Evolutionary conservation across 139 green algal genomes (phyloP).

Genomic region (Astrephomene gubernaculifera): DNA sequence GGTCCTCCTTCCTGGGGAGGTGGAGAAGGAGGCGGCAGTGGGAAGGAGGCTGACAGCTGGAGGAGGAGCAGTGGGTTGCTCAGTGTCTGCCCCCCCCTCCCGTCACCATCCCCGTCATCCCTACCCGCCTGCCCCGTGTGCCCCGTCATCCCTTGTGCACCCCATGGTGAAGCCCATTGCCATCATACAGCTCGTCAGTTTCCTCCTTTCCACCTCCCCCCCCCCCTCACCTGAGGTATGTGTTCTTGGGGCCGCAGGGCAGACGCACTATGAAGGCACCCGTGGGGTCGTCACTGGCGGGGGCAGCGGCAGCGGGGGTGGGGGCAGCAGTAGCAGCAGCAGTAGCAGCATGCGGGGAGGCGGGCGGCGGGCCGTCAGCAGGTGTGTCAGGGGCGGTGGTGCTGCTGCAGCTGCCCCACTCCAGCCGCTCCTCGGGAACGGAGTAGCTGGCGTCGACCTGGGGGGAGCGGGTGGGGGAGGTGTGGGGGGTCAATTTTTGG

Average conservation of each 20-base stretch:
- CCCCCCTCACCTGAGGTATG: slow-evolving; percentile 87
- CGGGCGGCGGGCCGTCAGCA: slow-evolving; percentile 69
- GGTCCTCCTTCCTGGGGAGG: slow-evolving; percentile 80
- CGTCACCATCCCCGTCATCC: no score
- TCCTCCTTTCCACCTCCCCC: no score
- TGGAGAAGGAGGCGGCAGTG: no score
- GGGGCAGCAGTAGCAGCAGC: no score
- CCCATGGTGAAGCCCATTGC: no score
- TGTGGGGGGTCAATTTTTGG: no score
- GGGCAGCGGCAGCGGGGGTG: not conserved
- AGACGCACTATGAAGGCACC: slow-evolving; percentile 94
- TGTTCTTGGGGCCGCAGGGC: slow-evolving; percentile 72
- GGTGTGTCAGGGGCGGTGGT: slow-evolving; percentile 55
- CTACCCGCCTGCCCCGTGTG: no score
- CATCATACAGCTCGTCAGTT: no score
- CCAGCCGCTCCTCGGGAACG: slow-evolving; percentile 82
- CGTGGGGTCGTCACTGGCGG: not conserved
- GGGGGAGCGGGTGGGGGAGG: not conserved
- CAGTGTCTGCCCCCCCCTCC: no score
- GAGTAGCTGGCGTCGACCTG: slow-evolving; percentile 82
- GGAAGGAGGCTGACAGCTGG: not conserved
- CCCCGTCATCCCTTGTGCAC: no score
- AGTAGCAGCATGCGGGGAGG: no score
- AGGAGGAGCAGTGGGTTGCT: not conserved
- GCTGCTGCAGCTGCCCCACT: slow-evolving; percentile 12